Conservation (phyloP, 2,329 filamentous ascomycete species). For the Fonsecaea pedrosoi region DNA sequence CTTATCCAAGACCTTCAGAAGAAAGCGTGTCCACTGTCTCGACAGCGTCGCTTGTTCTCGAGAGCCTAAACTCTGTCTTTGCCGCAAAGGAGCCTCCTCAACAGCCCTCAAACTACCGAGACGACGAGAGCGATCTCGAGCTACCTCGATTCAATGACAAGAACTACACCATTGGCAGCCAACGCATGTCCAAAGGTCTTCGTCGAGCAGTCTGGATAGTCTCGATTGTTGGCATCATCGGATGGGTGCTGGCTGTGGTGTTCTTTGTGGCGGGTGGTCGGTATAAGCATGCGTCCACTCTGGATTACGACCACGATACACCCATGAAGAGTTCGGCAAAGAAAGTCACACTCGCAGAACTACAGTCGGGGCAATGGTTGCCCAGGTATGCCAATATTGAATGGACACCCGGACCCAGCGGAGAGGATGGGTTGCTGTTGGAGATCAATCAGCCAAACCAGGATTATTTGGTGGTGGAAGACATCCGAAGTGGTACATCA, state of each 20-base stretch:
- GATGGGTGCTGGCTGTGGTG: slow-evolving; percentile 55
- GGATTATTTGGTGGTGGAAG: slow-evolving; percentile 83
- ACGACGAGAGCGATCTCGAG: slow-evolving; percentile 43
- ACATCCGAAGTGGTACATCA: slow-evolving; percentile 69
- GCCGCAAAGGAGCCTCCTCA: slow-evolving; percentile 22
- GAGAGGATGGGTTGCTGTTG: slow-evolving; percentile 79
- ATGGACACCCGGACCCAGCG: slow-evolving; percentile 56
- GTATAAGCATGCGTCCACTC: slow-evolving; percentile 43
- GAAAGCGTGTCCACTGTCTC: slow-evolving; percentile 41
- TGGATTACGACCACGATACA: slow-evolving; percentile 43
- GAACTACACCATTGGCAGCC: slow-evolving; percentile 26
- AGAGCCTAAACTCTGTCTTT: slow-evolving; percentile 39
- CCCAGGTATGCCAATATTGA: slow-evolving; percentile 51
- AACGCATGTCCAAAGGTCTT: slow-evolving; percentile 42
- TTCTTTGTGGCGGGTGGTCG: slow-evolving; percentile 50
- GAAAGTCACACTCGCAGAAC: slow-evolving; percentile 52
- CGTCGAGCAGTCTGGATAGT: slow-evolving; percentile 51
- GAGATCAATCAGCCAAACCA: slow-evolving; percentile 69
- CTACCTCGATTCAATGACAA: slow-evolving; percentile 35
- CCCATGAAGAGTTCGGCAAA: slow-evolving; percentile 48
- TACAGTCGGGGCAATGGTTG: slow-evolving; percentile 49
- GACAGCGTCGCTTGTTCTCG: slow-evolving; percentile 43
- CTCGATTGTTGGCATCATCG: slow-evolving; percentile 50
- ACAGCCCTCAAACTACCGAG: slow-evolving; percentile 36
- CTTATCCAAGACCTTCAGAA: slow-evolving; percentile 20